Evolutionary conservation across 2,329 filamentous ascomycete genomes (phyloP), one percentile per base, ranked within the genome.

Genomic region (Plenodomus biglobosus): DNA sequence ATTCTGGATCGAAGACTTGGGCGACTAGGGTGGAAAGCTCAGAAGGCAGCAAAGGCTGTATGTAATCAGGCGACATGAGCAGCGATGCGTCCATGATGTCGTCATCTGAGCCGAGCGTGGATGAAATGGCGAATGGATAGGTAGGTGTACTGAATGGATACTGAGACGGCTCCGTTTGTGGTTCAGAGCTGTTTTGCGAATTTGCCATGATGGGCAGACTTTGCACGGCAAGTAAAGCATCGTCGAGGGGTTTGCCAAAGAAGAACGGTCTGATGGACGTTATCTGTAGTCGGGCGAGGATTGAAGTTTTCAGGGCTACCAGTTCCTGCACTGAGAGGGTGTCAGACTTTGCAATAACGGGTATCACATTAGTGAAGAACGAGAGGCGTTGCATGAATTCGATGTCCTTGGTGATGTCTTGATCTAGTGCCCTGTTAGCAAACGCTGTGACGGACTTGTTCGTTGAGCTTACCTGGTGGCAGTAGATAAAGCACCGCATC

Each of bases 41-140:
- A 8, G 90, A 94, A 0, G 82, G 73, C 2, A 88, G 74, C 3
- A 96, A 78, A 1, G 92, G 92, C 52, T 90, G 86, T 13, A 94
- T 77, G 66, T 96, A 97, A 62, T 94, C 88, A 1, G 92, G 86
- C 46, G 86, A 91, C 92, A 97, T 97, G 16, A 97, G 80, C 0
- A 95, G 78, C 62, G 90, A 96, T 16, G 92, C 92, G 68, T 97
- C 92, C 86, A 97, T 95, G 37, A 81, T 84, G 34, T 96, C 90
- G 51, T 84, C 76, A 61, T 96, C 90, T 18, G 82, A 81, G 1
- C 81, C 83, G 19, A 82, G 78, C 11, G 82, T 82, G 17, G 88
- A 94, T 1, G 92, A 96, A 17, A 96, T 80, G 0, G 89, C 84
- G 65, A 89, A 95, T 86, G 83, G 49, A 75, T 75, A 62, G 10